A percentile compares a stretch with the other conserved stretches of the same genome.
These are phyloP conservation scores for Parascedosporium putredinis DNA, from an alignment of 2,329 filamentous ascomycete species.

Conservation along the genomic window DNA sequence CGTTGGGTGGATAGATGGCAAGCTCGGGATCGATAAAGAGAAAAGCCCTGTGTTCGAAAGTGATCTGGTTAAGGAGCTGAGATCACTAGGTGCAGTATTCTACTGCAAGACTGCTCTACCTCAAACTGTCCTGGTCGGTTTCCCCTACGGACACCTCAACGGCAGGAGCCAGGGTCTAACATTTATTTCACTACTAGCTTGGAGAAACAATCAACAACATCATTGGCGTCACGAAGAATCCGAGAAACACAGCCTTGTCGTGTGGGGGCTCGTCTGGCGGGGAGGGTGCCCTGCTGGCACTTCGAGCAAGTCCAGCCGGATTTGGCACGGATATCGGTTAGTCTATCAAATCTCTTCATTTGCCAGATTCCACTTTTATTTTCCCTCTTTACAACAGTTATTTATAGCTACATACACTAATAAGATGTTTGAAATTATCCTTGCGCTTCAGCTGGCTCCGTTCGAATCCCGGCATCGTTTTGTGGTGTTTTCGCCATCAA, in stretches of 20 bases:
- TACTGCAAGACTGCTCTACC: slow-evolving; percentile 17
- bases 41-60: slow-evolving; percentile 6
- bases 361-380: too few relatives aligned
- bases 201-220: slow-evolving; percentile 24
- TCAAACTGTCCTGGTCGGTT: slow-evolving; percentile 14
- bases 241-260: slow-evolving; percentile 21
- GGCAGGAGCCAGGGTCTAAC: not conserved
- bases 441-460: slow-evolving; percentile 14
- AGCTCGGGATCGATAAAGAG: slow-evolving; percentile 1
- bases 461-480: slow-evolving; percentile 22
- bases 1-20: slow-evolving; percentile 17
- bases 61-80: slow-evolving; percentile 13
- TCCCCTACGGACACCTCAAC: not conserved
- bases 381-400: too few relatives aligned
- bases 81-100: slow-evolving; percentile 16
- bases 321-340: slow-evolving; percentile 25
- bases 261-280: slow-evolving; percentile 27
- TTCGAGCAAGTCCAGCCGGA: slow-evolving; percentile 22
- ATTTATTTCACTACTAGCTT: slow-evolving; percentile 4
- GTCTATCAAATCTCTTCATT: not conserved
- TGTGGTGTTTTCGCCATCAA: slow-evolving; percentile 15
- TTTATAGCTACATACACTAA: too few relatives aligned
- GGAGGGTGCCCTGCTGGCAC: slow-evolving; percentile 23
- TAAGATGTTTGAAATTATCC: not conserved
- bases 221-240: slow-evolving; percentile 24